Evolutionary conservation across 495 filamentous ascomycete genomes (phyloP).

Genomic region (Cudoniella acicularis): DNA sequence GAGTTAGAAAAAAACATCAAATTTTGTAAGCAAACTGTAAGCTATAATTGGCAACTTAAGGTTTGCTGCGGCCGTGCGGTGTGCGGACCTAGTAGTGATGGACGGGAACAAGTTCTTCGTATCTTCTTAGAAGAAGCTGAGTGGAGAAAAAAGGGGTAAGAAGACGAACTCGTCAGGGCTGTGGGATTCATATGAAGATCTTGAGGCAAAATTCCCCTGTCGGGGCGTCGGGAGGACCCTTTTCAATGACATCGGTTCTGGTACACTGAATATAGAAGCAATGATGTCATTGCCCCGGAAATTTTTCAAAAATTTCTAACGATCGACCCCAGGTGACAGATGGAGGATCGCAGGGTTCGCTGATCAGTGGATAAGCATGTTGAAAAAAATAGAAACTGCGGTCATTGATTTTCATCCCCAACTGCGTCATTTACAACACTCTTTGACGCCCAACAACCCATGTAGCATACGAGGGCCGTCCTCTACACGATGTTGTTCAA

Average conservation of each 20-base stretch:
- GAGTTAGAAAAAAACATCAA: not conserved
- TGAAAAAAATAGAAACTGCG: not conserved
- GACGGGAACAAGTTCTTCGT: not conserved
- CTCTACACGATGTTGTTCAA: not conserved
- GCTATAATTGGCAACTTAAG: not conserved
- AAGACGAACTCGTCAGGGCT: not conserved
- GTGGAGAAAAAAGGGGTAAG: not conserved
- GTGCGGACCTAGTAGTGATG: not conserved
- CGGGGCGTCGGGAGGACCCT: not conserved
- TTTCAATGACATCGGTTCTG: not conserved
- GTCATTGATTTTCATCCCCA: not conserved
- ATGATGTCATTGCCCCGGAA: not conserved
- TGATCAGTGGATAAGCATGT: not conserved
- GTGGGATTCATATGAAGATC: not conserved
- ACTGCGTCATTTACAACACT: not conserved
- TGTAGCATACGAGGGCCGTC: not conserved
- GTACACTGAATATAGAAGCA: not conserved
- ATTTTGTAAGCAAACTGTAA: not conserved
- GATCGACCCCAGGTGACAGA: not conserved
- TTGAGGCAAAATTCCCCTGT: not conserved
- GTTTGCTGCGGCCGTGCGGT: not conserved
- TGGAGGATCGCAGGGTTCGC: not conserved
- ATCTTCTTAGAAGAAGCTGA: not conserved
- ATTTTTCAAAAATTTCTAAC: not conserved
- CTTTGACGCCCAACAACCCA: too few relatives aligned